These are phyloP conservation scores for Saturnispora mendoncae DNA, from an alignment of 805 yeast species.

Conservation along the genomic window DNA sequence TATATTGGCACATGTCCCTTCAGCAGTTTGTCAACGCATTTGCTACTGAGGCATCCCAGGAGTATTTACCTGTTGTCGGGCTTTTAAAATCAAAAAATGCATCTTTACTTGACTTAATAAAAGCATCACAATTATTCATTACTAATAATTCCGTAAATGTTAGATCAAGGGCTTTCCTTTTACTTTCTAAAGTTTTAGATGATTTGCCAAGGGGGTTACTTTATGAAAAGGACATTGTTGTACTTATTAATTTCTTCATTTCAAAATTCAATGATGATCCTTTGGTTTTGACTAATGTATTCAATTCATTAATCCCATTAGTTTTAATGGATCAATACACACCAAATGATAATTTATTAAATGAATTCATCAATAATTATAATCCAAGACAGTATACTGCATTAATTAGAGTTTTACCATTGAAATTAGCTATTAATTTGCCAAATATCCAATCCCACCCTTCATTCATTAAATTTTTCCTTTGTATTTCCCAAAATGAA, in stretches of 20 bases:
- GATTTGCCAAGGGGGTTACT: slow-evolving; percentile 22
- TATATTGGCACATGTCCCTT: neutral
- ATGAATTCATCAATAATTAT: slow-evolving; percentile 32
- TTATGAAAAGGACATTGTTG: slow-evolving; percentile 39
- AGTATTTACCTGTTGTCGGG: slow-evolving; percentile 1
- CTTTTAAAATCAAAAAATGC: slow-evolving; percentile 8
- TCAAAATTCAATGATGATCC: slow-evolving; percentile 59
- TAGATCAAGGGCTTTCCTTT: slow-evolving; percentile 33
- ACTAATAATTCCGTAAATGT: slow-evolving; percentile 38
- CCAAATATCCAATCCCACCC: slow-evolving; percentile 18
- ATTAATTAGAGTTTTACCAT: slow-evolving; percentile 50
- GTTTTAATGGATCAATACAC: slow-evolving; percentile 42
- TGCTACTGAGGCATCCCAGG: neutral
- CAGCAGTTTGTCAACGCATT: slow-evolving; percentile 1
- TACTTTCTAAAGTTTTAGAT: slow-evolving; percentile 33
- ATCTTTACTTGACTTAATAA: slow-evolving; percentile 11
- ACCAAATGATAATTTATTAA: slow-evolving; percentile 33
- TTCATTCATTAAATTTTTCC: slow-evolving; percentile 44
- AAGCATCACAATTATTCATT: slow-evolving; percentile 28
- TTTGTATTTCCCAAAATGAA: slow-evolving; percentile 73
- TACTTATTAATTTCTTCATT: slow-evolving; percentile 46
- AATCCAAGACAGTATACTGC: slow-evolving; percentile 54
- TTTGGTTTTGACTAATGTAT: slow-evolving; percentile 40
- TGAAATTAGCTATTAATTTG: slow-evolving; percentile 20
- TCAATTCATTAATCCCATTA: slow-evolving; percentile 46